Evolutionary conservation across 768 basidiomycete genomes (phyloP).

Genomic region (Pleurotus tuber-regium): DNA sequence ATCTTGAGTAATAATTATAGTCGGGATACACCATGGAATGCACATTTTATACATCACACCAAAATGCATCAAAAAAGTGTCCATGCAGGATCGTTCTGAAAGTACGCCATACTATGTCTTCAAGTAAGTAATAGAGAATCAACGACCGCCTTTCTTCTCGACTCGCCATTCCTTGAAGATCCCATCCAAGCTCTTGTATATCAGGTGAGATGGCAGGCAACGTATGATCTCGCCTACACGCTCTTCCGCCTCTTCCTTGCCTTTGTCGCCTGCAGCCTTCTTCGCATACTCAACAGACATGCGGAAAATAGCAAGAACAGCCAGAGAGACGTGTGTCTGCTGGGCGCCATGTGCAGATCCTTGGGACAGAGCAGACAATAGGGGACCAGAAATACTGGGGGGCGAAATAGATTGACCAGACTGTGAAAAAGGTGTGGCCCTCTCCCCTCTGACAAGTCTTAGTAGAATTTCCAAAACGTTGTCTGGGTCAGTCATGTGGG

Average conservation of each 20-base stretch:
- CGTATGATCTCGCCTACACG: slow-evolving; percentile 87
- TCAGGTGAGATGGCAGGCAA: slow-evolving; percentile 80
- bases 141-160: slow-evolving; percentile 72
- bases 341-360: slow-evolving; percentile 80
- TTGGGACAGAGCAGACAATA: slow-evolving; percentile 66
- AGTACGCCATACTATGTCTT: neutral
- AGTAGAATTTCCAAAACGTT: slow-evolving; percentile 92
- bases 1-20: slow-evolving; percentile 5
- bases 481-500: slow-evolving; percentile 81
- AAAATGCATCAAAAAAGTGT: too few species aligned
- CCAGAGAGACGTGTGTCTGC: slow-evolving; percentile 93
- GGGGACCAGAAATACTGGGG: slow-evolving; percentile 63
- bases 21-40: neutral
- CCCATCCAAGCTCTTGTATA: slow-evolving; percentile 90
- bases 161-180: slow-evolving; percentile 93
- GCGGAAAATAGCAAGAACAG: slow-evolving; percentile 88
- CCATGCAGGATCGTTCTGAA: too few species aligned
- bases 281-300: slow-evolving; percentile 81
- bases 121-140: slow-evolving; percentile 9
- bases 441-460: slow-evolving; percentile 87
- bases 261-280: slow-evolving; percentile 64
- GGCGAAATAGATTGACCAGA: slow-evolving; percentile 58
- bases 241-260: slow-evolving; percentile 70
- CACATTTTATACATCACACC: neutral
- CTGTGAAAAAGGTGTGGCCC: slow-evolving; percentile 70